These are phyloP conservation scores for Stipa capillata DNA, from an alignment of 176 grass and related monocot species.

Conservation along the genomic window DNA sequence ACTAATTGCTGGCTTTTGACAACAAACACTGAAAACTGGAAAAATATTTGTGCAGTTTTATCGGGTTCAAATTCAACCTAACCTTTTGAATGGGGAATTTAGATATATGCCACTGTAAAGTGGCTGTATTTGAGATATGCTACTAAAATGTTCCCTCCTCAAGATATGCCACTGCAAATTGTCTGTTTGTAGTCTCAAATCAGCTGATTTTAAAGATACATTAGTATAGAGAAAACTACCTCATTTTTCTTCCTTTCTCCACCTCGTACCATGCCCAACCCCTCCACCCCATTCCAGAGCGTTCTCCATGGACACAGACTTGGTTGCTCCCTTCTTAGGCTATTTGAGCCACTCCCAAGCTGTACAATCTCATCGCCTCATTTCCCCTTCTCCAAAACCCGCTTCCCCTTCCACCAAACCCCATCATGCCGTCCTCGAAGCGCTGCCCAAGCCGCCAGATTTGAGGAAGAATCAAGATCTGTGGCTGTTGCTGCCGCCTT, in stretches of 20 bases:
- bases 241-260: neutral
- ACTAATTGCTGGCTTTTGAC: neutral
- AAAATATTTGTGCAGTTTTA: neutral
- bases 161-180: neutral
- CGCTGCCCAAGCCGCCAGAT: neutral
- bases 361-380: neutral
- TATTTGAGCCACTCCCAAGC: neutral
- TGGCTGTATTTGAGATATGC: neutral
- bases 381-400: neutral
- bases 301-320: neutral
- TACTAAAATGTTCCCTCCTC: neutral
- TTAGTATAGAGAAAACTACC: neutral
- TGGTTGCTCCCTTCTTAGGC: neutral
- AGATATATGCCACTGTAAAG: neutral
- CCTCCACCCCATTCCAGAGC: neutral
- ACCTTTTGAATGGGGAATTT: neutral
- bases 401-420: neutral
- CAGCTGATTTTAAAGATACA: neutral
- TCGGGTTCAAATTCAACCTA: neutral
- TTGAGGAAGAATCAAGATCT: neutral
- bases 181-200: neutral
- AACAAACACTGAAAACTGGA: neutral
- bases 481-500: neutral
- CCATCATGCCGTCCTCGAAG: neutral
- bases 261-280: neutral